Percentiles rank a stretch among this genome's conserved stretches.
Conservation (phyloP, 1,284 basidiomycete genomes). For the Gomphus sp. region DNA sequence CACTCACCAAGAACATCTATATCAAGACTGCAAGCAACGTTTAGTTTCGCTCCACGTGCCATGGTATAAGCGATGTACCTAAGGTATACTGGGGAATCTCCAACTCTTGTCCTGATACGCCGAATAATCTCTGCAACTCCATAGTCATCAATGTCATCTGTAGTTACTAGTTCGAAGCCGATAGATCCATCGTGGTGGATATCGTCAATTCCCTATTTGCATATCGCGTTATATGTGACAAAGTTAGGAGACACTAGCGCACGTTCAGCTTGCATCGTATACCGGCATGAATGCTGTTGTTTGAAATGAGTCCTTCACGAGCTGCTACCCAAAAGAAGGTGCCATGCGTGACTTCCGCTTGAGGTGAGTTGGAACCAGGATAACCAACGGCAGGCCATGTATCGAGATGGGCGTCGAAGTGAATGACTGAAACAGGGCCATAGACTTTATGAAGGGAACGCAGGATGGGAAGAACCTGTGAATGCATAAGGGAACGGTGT, state of each 20-base stretch:
- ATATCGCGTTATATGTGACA: not conserved
- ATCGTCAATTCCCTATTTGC: constrained; percentile 44
- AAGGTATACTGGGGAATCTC: constrained; percentile 63
- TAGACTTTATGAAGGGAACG: constrained; percentile 64
- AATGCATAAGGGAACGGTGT: not conserved
- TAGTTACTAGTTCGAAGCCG: constrained; percentile 62
- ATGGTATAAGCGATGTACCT: constrained; percentile 31
- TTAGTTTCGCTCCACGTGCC: not conserved
- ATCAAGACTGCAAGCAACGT: constrained; percentile 40
- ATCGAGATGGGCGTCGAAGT: constrained; percentile 73
- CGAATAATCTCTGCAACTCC: constrained; percentile 54
- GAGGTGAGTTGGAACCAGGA: constrained; percentile 38
- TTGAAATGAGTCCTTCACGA: constrained; percentile 64
- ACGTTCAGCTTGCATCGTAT: constrained; percentile 66
- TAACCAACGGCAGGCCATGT: constrained; percentile 45
- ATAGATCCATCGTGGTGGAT: constrained; percentile 52
- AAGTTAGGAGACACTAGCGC: constrained; percentile 15
- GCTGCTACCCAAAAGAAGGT: constrained; percentile 69
- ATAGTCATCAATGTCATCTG: constrained; percentile 69
- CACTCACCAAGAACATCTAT: constrained; percentile 66
- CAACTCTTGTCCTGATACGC: constrained; percentile 55
- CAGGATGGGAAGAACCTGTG: constrained; percentile 45
- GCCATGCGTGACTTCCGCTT: constrained; percentile 64
- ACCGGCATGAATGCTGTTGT: constrained; percentile 69
- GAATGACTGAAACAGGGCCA: constrained; percentile 70